phyloP scores from a whole-genome alignment of 192 early-diverging fungal species.

The Phycomyces blakesleeanus region DNA sequence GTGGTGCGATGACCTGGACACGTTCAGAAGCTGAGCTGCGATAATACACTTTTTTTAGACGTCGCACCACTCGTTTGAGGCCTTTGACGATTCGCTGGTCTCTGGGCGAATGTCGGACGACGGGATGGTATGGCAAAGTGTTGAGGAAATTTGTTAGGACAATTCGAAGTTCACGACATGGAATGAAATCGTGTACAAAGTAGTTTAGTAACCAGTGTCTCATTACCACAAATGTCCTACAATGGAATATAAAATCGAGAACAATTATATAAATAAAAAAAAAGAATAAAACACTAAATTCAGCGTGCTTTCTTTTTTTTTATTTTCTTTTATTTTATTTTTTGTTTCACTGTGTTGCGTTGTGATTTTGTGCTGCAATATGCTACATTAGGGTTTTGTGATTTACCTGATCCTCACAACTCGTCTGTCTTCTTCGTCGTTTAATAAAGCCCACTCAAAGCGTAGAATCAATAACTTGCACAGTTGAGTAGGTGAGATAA shows the following conservation, averaged over 20 bases:
- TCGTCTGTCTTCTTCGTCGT: slow-evolving; percentile 43
- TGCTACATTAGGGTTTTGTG: background rate
- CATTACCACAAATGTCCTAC: slow-evolving; percentile 52
- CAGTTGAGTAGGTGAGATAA: slow-evolving; percentile 49
- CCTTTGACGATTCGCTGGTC: slow-evolving; percentile 52
- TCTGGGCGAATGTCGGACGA: slow-evolving; percentile 36
- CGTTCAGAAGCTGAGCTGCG: slow-evolving; percentile 8
- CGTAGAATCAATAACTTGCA: slow-evolving; percentile 51
- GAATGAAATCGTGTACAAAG: slow-evolving; percentile 55
- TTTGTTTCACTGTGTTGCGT: background rate
- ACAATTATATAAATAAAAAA: background rate
- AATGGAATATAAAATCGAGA: background rate
- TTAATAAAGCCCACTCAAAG: slow-evolving; percentile 49
- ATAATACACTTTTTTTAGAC: slow-evolving; percentile 34
- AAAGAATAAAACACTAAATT: background rate
- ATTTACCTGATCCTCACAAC: slow-evolving; percentile 51
- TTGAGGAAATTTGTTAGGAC: slow-evolving; percentile 40
- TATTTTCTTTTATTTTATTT: background rate
- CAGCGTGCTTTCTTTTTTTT: background rate
- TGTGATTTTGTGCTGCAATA: background rate
- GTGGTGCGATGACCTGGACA: slow-evolving; percentile 31
- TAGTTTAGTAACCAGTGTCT: slow-evolving; percentile 62
- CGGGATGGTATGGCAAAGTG: slow-evolving; percentile 34
- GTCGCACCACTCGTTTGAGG: slow-evolving; percentile 31
- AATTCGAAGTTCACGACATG: slow-evolving; percentile 32